Base-by-base conservation (phyloP, 2,329 filamentous ascomycete genomes). In the Botrytis fragariae region DNA sequence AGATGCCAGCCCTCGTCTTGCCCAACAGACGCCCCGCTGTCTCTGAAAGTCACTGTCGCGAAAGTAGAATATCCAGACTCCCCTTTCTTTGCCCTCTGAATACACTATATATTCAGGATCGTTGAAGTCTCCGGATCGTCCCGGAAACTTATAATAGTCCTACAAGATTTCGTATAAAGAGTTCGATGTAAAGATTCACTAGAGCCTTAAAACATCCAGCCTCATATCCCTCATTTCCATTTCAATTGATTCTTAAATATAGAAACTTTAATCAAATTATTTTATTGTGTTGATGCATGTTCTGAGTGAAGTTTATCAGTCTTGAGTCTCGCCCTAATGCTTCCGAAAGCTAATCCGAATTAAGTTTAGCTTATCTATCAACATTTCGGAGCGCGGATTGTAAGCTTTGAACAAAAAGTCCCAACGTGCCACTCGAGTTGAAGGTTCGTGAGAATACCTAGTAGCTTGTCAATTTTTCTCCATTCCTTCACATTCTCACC, bases 371-470 rank as follows among this genome's bases (percentile, higher is more conserved):
- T 35, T 37, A 68, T 60, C 71, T 45, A 72, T 72, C 71, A 72
- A 72, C 71, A 72, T 72, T 72, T 72, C 71, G 71, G 62, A 68
- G 62, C 39, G 62, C 51, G 71, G 45, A 67, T 54, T 67, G 18
- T 72, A 72, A 72, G 51, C 71, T 59, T 68, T 72, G 48, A 72
- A 59, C 62, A 72, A 72, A 72, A 72, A 69, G 48, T 69, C 71
- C 71, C 71, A 72, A 72, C 71, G 71, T 68, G 71, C 71, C 71
- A 72, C 48, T 72, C 42, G 64, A 72, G 18, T 72, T 72, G 62
- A 72, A 72, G 32, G 54, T 68, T 68, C 35, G 48, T 48, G 62
- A 69, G 63, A 61, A 72, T 72, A 61, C 29, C 29, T 51, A 29
- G 35, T 20, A 44, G 51, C 45, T 69, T 57, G 63, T 68, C 57